These are phyloP conservation scores for Leccinum broughii DNA, from an alignment of 768 basidiomycete genomes.

Conservation along the genomic window DNA sequence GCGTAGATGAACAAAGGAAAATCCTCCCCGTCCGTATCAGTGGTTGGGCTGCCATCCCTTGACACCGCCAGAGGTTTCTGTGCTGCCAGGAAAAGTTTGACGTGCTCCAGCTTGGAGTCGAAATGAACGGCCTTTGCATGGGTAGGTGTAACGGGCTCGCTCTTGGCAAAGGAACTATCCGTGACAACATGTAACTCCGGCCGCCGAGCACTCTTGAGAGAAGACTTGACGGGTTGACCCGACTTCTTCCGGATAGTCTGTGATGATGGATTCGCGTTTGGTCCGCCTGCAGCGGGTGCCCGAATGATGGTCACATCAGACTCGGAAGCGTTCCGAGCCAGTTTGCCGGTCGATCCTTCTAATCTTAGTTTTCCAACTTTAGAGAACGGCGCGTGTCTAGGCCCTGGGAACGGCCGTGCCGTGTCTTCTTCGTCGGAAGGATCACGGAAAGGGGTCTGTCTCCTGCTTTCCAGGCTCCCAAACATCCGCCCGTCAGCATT, in stretches of 20 bases:
- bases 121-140: constrained; percentile 88
- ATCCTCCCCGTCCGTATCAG: constrained; percentile 80
- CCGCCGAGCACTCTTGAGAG: constrained; percentile 73
- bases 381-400: constrained; percentile 21
- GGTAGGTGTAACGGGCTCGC: constrained; percentile 81
- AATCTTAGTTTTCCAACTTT: constrained; percentile 26
- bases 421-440: constrained; percentile 34
- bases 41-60: constrained; percentile 85
- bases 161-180: constrained; percentile 51
- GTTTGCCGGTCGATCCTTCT: constrained; percentile 23
- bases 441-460: constrained; percentile 23
- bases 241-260: constrained; percentile 84
- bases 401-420: constrained; percentile 21
- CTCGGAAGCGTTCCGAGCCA: constrained; percentile 26
- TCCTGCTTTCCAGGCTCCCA: constrained; percentile 17
- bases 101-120: constrained; percentile 86
- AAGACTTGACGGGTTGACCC: constrained; percentile 89
- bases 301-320: constrained; percentile 10
- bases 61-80: constrained; percentile 95
- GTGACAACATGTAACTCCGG: constrained; percentile 56
- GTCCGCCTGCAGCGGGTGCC: background rate
- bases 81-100: constrained; percentile 92
- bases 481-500: constrained; percentile 8
- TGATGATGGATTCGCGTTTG: constrained; percentile 8
- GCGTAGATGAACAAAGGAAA: constrained; percentile 72